Conservation (phyloP, 805 yeast genomes). For the Starmera amethionina region DNA sequence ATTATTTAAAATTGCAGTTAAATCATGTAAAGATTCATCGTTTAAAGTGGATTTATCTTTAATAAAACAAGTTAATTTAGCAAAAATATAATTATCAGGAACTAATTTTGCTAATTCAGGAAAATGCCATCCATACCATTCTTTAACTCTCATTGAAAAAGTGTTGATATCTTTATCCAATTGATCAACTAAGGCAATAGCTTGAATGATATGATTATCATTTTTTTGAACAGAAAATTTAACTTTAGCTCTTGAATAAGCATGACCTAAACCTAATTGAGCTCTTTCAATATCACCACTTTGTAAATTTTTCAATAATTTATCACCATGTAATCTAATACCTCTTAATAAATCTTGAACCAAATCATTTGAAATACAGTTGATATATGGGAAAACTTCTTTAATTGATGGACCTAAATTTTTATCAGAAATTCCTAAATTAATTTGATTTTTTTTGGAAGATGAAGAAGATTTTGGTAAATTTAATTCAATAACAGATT, state of each 20-base stretch:
- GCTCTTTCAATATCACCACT: slow-evolving; percentile 96
- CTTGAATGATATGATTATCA: slow-evolving; percentile 98
- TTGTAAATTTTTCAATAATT: slow-evolving; percentile 83
- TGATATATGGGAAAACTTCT: slow-evolving; percentile 80
- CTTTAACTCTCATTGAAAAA: slow-evolving; percentile 97
- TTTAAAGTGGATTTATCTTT: slow-evolving; percentile 77
- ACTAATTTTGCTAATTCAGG: slow-evolving; percentile 95
- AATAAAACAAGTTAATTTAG: slow-evolving; percentile 72
- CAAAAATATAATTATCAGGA: slow-evolving; percentile 97
- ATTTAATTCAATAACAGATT: slow-evolving; percentile 81
- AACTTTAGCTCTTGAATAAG: slow-evolving; percentile 97
- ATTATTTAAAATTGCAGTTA: slow-evolving; percentile 73
- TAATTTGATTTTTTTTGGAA: slow-evolving; percentile 47
- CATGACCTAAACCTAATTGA: slow-evolving; percentile 97
- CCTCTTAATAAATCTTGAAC: slow-evolving; percentile 96
- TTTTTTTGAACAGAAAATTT: slow-evolving; percentile 98
- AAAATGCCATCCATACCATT: slow-evolving; percentile 99
- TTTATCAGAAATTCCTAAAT: slow-evolving; percentile 86
- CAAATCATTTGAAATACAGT: slow-evolving; percentile 82
- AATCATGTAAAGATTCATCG: slow-evolving; percentile 78
- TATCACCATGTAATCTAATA: slow-evolving; percentile 80
- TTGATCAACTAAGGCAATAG: slow-evolving; percentile 93
- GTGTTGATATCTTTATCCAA: slow-evolving; percentile 96
- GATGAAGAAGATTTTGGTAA: slow-evolving; percentile 62
- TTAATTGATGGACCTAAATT: slow-evolving; percentile 95